Conservation (phyloP, 768 basidiomycete species). For the Boletus vermiculosoides region DNA sequence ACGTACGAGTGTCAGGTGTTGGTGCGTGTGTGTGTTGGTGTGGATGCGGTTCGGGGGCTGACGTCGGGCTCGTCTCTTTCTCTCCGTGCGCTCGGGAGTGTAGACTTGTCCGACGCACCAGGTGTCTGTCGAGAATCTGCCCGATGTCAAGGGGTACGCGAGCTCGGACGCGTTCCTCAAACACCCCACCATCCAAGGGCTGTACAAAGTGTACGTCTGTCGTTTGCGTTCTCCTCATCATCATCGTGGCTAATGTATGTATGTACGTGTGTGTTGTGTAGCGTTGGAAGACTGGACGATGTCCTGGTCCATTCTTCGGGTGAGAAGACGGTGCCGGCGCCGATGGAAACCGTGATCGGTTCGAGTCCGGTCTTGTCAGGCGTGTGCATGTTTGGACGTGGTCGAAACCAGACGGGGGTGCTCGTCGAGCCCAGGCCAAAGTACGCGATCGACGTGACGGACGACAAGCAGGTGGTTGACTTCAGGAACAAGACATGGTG, state of each 20-base stretch:
- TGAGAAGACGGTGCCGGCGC: slow-evolving; percentile 35
- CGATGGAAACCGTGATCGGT: slow-evolving; percentile 33
- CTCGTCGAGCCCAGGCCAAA: slow-evolving; percentile 34
- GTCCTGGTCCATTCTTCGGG: slow-evolving; percentile 32
- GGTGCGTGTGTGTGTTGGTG: slow-evolving; percentile 22
- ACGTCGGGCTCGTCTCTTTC: background rate
- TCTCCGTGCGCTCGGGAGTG: background rate
- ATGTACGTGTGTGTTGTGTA: slow-evolving; percentile 7
- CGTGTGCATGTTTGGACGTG: slow-evolving; percentile 42
- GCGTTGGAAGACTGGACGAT: slow-evolving; percentile 41
- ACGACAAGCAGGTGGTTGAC: slow-evolving; percentile 27
- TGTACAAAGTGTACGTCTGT: slow-evolving; percentile 43
- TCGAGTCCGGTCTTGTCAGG: slow-evolving; percentile 26
- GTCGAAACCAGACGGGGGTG: slow-evolving; percentile 29
- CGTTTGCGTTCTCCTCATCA: too few relatives aligned
- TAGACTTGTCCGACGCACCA: slow-evolving; percentile 31
- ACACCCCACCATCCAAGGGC: slow-evolving; percentile 41
- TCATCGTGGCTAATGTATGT: too few relatives aligned
- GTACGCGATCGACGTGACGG: slow-evolving; percentile 32
- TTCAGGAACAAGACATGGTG: slow-evolving; percentile 41
- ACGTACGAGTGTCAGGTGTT: slow-evolving; percentile 40
- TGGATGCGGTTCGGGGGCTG: background rate
- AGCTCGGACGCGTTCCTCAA: slow-evolving; percentile 43
- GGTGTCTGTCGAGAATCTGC: slow-evolving; percentile 34
- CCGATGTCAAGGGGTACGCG: slow-evolving; percentile 41